phyloP scores from a whole-genome alignment of 345 rosid species.

The Mangifera indica region DNA sequence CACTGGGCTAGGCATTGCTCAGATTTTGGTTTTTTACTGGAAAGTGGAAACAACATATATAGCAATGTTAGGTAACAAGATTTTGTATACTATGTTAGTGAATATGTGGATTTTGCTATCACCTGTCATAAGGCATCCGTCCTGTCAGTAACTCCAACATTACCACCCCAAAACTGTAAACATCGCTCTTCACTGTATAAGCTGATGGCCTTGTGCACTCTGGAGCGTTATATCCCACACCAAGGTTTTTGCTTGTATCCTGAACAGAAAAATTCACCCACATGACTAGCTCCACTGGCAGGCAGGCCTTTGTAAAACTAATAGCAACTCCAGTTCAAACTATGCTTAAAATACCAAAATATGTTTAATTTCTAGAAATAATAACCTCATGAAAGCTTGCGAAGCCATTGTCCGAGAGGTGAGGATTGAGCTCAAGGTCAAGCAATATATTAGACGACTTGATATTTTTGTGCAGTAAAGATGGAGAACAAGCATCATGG shows the following conservation, averaged over 20 bases:
- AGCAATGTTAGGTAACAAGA: background rate
- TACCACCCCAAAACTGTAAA: conserved; percentile 93
- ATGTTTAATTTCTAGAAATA: background rate
- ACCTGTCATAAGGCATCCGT: conserved; percentile 82
- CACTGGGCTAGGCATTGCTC: conserved; percentile 82
- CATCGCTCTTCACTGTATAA: conserved; percentile 82
- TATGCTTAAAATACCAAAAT: background rate
- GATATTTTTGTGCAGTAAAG: conserved; percentile 86
- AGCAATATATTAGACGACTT: conserved; percentile 92
- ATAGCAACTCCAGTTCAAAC: background rate
- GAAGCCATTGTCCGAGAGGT: conserved; percentile 77
- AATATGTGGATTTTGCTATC: background rate
- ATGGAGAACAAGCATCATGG: conserved; percentile 86
- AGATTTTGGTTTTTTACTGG: conserved; percentile 58
- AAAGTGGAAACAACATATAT: background rate
- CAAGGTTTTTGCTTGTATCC: conserved; percentile 89
- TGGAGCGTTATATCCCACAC: conserved; percentile 92
- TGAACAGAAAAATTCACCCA: conserved; percentile 21
- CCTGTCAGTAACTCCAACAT: conserved; percentile 91
- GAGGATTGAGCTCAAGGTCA: conserved; percentile 80
- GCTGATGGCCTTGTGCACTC: conserved; percentile 71
- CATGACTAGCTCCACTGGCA: background rate
- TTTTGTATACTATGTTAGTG: background rate
- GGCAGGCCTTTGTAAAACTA: background rate
- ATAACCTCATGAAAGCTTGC: conserved; percentile 71